Evolutionary conservation across 2,329 filamentous ascomycete species (phyloP).

Genomic region (Fusarium kyushuense): DNA sequence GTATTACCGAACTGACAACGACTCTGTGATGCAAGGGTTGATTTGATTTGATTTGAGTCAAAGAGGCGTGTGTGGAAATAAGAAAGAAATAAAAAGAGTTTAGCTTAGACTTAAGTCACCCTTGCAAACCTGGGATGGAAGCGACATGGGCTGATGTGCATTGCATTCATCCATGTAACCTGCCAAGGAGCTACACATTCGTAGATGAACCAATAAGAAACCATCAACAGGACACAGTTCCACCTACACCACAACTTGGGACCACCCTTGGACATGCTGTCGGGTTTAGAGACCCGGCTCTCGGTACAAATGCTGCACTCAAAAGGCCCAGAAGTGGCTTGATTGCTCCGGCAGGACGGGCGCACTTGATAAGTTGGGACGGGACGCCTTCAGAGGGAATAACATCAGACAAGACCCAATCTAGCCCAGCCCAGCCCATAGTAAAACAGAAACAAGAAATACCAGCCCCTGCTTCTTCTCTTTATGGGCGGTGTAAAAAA

Average conservation of each 20-base stretch:
- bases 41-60: neutral
- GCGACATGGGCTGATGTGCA: constrained; percentile 33
- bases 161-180: constrained; percentile 20
- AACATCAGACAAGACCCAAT: neutral
- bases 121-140: constrained; percentile 2
- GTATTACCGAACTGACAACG: constrained; percentile 25
- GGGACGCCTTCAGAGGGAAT: constrained; percentile 5
- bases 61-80: constrained; percentile 25
- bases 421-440: neutral
- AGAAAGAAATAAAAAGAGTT: constrained; percentile 7
- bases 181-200: neutral
- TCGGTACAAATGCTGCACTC: constrained; percentile 34
- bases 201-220: constrained; percentile 14
- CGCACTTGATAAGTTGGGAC: constrained; percentile 6
- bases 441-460: constrained; percentile 26
- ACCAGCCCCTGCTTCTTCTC: neutral
- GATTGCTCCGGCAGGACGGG: constrained; percentile 36
- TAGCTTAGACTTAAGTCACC: constrained; percentile 13
- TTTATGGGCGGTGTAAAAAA: neutral
- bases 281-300: constrained; percentile 44
- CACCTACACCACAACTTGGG: constrained; percentile 37
- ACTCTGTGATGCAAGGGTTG: constrained; percentile 26
- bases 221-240: constrained; percentile 22
- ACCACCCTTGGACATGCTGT: constrained; percentile 40
- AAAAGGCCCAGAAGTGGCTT: constrained; percentile 20